phyloP scores from a whole-genome alignment of 768 basidiomycete genomes.

The Boletus rufocinnamomeus region DNA sequence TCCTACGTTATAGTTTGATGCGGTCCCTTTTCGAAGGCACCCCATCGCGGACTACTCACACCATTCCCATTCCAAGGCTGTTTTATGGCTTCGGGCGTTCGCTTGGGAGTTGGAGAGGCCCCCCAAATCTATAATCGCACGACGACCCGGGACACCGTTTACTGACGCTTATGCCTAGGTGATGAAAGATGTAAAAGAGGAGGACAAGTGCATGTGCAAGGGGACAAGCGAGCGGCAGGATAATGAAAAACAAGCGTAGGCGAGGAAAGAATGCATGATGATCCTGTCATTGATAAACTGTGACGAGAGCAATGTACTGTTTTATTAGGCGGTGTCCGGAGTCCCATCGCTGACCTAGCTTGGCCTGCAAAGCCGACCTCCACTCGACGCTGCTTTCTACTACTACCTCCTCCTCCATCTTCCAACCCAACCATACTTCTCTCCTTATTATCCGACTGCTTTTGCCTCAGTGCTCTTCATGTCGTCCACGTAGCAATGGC shows the following conservation, averaged over 20 bases:
- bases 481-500: slow-evolving; percentile 30
- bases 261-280: slow-evolving; percentile 9
- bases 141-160: slow-evolving; percentile 29
- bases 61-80: slow-evolving; percentile 18
- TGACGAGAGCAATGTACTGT: slow-evolving; percentile 16
- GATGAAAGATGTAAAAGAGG: slow-evolving; percentile 51
- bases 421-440: slow-evolving; percentile 31
- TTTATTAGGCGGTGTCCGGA: slow-evolving; percentile 35
- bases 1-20: slow-evolving; percentile 37
- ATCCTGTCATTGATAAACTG: slow-evolving; percentile 10
- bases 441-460: slow-evolving; percentile 13
- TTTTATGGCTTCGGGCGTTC: slow-evolving; percentile 18
- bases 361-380: slow-evolving; percentile 16
- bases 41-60: slow-evolving; percentile 31
- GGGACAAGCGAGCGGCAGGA: slow-evolving; percentile 20
- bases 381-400: slow-evolving; percentile 22
- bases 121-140: slow-evolving; percentile 30
- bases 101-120: slow-evolving; percentile 25
- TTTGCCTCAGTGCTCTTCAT: slow-evolving; percentile 24
- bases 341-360: slow-evolving; percentile 21
- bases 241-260: slow-evolving; percentile 15
- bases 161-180: slow-evolving; percentile 40
- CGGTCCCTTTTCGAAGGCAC: slow-evolving; percentile 39
- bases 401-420: slow-evolving; percentile 23
- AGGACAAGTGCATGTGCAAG: slow-evolving; percentile 46